These are phyloP conservation scores for Xylaria castorea DNA, from an alignment of 495 filamentous ascomycete species.

Conservation along the genomic window DNA sequence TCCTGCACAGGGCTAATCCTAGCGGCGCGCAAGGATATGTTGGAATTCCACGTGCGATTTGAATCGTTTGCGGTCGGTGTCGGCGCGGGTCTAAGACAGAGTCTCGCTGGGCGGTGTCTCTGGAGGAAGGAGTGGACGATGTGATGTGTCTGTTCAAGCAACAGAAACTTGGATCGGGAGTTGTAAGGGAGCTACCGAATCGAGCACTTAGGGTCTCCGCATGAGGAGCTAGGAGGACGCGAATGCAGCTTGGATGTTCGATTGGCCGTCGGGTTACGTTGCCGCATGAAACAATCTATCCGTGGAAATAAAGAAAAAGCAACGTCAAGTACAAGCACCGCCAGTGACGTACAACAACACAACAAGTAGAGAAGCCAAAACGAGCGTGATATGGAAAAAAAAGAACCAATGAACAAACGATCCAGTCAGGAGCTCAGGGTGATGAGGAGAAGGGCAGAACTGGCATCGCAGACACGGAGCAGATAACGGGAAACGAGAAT, in stretches of 20 bases:
- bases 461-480: not conserved
- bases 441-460: constrained; percentile 3
- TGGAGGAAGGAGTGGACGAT: constrained; percentile 5
- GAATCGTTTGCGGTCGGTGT: constrained; percentile 24
- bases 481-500: constrained; percentile 10
- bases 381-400: constrained; percentile 3
- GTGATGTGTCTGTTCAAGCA: not conserved
- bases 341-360: constrained; percentile 23
- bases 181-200: constrained; percentile 12
- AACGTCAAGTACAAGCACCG: constrained; percentile 19
- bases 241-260: constrained; percentile 12
- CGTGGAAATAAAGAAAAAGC: constrained; percentile 14
- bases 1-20: not conserved
- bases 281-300: constrained; percentile 24
- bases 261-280: constrained; percentile 11
- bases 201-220: constrained; percentile 9
- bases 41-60: not conserved
- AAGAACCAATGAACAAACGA: constrained; percentile 15
- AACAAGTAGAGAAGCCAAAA: constrained; percentile 1
- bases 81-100: constrained; percentile 26
- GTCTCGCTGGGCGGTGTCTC: constrained; percentile 15
- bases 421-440: constrained; percentile 8
- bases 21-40: not conserved
- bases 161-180: constrained; percentile 12
- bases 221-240: constrained; percentile 9